Percentiles rank a stretch among this genome's conserved stretches.
Evolutionary conservation across 345 rosid species (phyloP).

Genomic region (Melaleuca quinquenervia): DNA sequence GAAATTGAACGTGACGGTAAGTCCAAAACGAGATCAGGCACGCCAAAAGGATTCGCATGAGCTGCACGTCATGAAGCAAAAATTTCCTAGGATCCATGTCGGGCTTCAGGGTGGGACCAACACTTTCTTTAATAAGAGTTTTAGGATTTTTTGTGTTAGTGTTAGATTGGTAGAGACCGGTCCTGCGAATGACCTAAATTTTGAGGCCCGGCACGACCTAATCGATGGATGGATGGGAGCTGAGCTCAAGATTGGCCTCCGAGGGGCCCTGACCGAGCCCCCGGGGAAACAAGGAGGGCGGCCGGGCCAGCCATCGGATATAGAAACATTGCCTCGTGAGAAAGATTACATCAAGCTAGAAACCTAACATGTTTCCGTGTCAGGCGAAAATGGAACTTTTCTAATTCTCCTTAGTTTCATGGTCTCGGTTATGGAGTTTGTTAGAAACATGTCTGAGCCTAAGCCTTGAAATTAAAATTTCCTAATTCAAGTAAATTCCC

Average conservation of each 20-base stretch:
- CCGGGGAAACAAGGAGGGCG: background rate
- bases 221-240: background rate
- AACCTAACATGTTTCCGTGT: background rate
- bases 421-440: no score
- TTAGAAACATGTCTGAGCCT: no score
- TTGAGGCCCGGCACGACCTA: background rate
- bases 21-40: background rate
- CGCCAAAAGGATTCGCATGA: background rate
- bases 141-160: no score
- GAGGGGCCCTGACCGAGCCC: background rate
- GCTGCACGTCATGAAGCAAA: no score
- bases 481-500: no score
- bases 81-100: background rate
- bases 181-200: background rate
- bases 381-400: no score
- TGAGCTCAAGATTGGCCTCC: background rate
- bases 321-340: background rate
- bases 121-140: no score
- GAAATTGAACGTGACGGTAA: background rate
- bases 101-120: background rate
- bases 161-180: background rate
- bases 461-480: no score
- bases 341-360: background rate
- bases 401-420: no score
- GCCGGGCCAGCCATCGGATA: background rate